These are phyloP conservation scores for Colletotrichum salicis DNA, from an alignment of 2,329 filamentous ascomycete species.

Conservation along the genomic window DNA sequence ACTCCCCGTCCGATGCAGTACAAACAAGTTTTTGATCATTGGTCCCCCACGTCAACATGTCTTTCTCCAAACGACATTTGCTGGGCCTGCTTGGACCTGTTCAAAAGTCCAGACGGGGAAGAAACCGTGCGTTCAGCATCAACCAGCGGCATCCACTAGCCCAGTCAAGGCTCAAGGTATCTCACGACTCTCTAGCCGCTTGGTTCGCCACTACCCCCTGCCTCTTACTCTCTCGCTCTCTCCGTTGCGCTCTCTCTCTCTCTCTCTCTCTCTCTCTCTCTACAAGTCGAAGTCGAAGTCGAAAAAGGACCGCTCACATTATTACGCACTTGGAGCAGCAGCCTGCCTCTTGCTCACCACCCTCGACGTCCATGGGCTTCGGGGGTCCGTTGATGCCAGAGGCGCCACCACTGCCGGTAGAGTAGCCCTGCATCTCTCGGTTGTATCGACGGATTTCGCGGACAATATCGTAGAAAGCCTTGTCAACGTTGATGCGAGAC, in stretches of 20 bases:
- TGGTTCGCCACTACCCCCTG: slow-evolving; percentile 10
- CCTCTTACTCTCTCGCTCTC: slow-evolving; percentile 11
- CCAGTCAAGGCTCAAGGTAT: slow-evolving; percentile 30
- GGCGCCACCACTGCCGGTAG: slow-evolving; percentile 73
- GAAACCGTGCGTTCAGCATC: slow-evolving; percentile 29
- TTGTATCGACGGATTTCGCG: slow-evolving; percentile 98
- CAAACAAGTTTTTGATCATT: slow-evolving; percentile 40
- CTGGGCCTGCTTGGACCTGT: slow-evolving; percentile 29
- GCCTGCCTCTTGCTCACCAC: slow-evolving; percentile 73
- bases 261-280: background rate
- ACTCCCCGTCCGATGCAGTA: slow-evolving; percentile 53
- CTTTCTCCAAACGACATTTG: slow-evolving; percentile 25
- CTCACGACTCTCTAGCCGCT: slow-evolving; percentile 23
- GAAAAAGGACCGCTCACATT: slow-evolving; percentile 69
- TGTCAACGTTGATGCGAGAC: slow-evolving; percentile 97
- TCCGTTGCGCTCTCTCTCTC: background rate
- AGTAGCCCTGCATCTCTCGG: slow-evolving; percentile 94
- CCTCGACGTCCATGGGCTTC: slow-evolving; percentile 83
- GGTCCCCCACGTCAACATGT: slow-evolving; percentile 26
- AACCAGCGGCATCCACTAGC: slow-evolving; percentile 23
- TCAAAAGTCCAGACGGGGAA: slow-evolving; percentile 21
- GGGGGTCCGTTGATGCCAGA: slow-evolving; percentile 70
- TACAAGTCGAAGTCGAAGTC: background rate
- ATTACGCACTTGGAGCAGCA: slow-evolving; percentile 90
- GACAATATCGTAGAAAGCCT: slow-evolving; percentile 98